These are phyloP conservation scores for Phytophthora pisi DNA, from an alignment of 352 stramenopile genomes.

Conservation along the genomic window DNA sequence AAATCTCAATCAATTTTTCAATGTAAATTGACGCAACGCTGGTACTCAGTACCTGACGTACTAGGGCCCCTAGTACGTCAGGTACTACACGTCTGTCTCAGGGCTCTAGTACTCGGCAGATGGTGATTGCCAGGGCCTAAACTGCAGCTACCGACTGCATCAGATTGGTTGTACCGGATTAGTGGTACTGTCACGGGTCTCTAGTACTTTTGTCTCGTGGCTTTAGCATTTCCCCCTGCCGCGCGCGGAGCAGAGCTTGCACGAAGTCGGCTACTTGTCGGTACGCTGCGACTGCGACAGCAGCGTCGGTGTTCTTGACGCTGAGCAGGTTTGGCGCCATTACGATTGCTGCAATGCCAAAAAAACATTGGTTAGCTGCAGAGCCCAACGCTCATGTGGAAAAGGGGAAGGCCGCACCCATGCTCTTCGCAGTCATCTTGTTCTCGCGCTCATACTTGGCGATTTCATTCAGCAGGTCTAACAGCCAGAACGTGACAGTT, in stretches of 20 bases:
- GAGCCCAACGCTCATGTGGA: not conserved
- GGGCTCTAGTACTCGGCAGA: too few species aligned
- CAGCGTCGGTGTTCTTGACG: constrained; percentile 68
- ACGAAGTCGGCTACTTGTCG: constrained; percentile 79
- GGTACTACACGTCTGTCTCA: too few species aligned
- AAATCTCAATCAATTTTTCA: too few species aligned
- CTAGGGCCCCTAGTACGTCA: too few species aligned
- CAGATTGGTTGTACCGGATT: too few species aligned
- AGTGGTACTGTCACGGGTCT: too few species aligned
- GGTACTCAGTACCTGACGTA: too few species aligned
- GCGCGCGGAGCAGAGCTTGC: constrained; percentile 51
- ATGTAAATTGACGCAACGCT: too few species aligned
- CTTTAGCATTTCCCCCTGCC: too few species aligned
- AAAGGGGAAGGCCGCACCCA: constrained; percentile 43
- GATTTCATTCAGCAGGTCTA: constrained; percentile 76
- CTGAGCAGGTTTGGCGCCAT: constrained; percentile 82
- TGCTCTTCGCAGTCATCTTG: constrained; percentile 84
- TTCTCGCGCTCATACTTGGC: constrained; percentile 61
- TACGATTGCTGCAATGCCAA: constrained; percentile 60
- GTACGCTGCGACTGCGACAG: constrained; percentile 72
- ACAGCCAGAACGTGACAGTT: constrained; percentile 69
- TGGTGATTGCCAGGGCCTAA: too few species aligned
- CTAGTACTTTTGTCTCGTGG: too few species aligned
- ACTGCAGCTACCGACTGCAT: too few species aligned
- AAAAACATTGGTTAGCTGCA: not conserved